phyloP scores from a whole-genome alignment of 352 stramenopile genomes.

The Globisporangium radiosum region DNA sequence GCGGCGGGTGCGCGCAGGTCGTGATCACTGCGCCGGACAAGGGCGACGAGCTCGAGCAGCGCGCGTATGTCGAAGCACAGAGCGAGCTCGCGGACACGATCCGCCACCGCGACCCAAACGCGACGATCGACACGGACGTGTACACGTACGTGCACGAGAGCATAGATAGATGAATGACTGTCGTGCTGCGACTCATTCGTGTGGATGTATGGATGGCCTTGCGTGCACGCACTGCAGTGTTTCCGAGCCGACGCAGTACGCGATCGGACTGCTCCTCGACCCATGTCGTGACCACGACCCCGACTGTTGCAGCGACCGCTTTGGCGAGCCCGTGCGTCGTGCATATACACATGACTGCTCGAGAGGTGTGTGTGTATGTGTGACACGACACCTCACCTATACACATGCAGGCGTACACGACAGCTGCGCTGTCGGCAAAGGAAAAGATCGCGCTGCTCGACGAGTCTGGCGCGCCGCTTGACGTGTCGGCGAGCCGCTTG shows the following conservation, averaged over 20 bases:
- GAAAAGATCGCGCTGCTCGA: conserved; percentile 68
- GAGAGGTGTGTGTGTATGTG: neutral
- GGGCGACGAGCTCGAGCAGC: conserved; percentile 54
- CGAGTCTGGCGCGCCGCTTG: conserved; percentile 47
- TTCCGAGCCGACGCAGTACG: conserved; percentile 47
- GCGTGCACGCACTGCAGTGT: conserved; percentile 20
- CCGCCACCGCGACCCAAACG: conserved; percentile 26
- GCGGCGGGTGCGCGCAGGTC: neutral
- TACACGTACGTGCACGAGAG: conserved; percentile 36
- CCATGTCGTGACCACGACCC: conserved; percentile 47
- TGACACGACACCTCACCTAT: neutral
- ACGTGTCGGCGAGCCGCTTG: conserved; percentile 55
- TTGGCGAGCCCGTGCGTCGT: conserved; percentile 53
- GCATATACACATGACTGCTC: neutral
- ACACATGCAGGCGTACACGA: conserved; percentile 39
- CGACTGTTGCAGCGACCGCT: conserved; percentile 76
- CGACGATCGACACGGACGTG: conserved; percentile 54
- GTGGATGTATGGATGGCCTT: too few relatives aligned
- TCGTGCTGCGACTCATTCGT: too few relatives aligned
- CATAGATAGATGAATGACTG: neutral
- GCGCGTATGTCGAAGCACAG: conserved; percentile 42
- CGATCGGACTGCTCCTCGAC: conserved; percentile 78
- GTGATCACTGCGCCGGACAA: conserved; percentile 68
- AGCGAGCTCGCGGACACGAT: conserved; percentile 31
- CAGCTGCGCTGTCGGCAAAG: conserved; percentile 19